Evolutionary conservation across 179 eudicot genomes (phyloP).

Genomic region (Spinacia oleracea): DNA sequence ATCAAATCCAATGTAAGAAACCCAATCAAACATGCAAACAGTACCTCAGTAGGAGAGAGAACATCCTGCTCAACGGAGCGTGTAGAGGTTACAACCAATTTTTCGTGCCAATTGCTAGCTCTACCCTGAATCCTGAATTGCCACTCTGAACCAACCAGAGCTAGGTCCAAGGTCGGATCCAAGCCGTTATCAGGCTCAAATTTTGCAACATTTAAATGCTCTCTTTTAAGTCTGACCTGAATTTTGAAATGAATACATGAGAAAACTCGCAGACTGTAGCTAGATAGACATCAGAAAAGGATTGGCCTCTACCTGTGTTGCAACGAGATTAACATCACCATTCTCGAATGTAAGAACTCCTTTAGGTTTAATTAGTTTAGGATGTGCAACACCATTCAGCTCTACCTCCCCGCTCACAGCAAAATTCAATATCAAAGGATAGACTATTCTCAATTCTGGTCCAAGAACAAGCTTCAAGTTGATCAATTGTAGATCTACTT

Average conservation of each 20-base stretch:
- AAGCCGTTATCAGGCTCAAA: conserved; percentile 97
- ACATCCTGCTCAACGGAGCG: conserved; percentile 98
- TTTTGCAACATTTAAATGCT: conserved; percentile 92
- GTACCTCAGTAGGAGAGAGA: conserved; percentile 95
- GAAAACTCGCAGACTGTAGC: conserved; percentile 11
- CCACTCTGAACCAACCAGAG: conserved; percentile 99
- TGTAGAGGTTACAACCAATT: conserved; percentile 91
- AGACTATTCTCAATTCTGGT: conserved; percentile 80
- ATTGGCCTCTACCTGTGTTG: conserved; percentile 74
- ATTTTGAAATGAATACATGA: conserved; percentile 23
- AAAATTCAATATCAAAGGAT: conserved; percentile 94
- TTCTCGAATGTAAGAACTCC: conserved; percentile 90
- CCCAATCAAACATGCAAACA: background rate
- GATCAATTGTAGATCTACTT: conserved; percentile 70
- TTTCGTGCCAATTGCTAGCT: conserved; percentile 99
- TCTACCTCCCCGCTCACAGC: conserved; percentile 99
- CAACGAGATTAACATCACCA: conserved; percentile 98
- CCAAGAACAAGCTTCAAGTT: conserved; percentile 91
- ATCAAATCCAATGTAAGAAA: background rate
- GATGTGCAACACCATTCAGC: conserved; percentile 90
- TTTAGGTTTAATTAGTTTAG: conserved; percentile 87
- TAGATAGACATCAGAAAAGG: conserved; percentile 4
- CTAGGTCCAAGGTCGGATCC: conserved; percentile 90
- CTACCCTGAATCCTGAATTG: conserved; percentile 98
- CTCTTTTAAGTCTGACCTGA: conserved; percentile 93